phyloP scores from a whole-genome alignment of 75 land plant genomes.

The Chamaecyparis obtusa region DNA sequence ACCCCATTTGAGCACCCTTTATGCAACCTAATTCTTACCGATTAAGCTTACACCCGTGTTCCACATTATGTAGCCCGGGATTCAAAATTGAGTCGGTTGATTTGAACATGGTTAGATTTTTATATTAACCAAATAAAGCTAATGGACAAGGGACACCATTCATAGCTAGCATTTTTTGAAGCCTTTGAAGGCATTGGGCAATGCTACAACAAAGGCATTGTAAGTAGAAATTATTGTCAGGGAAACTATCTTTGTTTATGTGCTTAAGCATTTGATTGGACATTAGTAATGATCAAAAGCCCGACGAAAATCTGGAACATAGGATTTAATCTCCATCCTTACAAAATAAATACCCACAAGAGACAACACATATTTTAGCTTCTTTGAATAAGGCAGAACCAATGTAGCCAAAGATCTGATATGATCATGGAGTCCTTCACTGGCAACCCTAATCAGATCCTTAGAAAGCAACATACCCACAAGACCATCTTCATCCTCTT shows the following conservation, averaged over 20 bases:
- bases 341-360: neutral
- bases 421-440: constrained; percentile 23
- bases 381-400: constrained; percentile 31
- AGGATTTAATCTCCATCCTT: constrained; percentile 12
- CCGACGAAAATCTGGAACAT: constrained; percentile 37
- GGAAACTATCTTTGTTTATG: no score
- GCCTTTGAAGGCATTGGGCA: no score
- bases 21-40: neutral
- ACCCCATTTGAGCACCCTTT: neutral
- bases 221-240: no score
- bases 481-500: constrained; percentile 41
- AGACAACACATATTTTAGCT: constrained; percentile 14
- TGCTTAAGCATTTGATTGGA: no score
- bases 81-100: neutral
- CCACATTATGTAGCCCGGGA: neutral
- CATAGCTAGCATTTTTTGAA: no score
- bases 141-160: no score
- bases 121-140: no score
- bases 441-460: constrained; percentile 42
- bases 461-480: constrained; percentile 34
- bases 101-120: neutral
- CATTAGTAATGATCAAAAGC: constrained; percentile 52
- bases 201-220: no score
- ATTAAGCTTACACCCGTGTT: neutral
- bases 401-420: constrained; percentile 29